These are phyloP conservation scores for Coemansia sp. DNA, from an alignment of 192 early-diverging fungal species.

Conservation along the genomic window DNA sequence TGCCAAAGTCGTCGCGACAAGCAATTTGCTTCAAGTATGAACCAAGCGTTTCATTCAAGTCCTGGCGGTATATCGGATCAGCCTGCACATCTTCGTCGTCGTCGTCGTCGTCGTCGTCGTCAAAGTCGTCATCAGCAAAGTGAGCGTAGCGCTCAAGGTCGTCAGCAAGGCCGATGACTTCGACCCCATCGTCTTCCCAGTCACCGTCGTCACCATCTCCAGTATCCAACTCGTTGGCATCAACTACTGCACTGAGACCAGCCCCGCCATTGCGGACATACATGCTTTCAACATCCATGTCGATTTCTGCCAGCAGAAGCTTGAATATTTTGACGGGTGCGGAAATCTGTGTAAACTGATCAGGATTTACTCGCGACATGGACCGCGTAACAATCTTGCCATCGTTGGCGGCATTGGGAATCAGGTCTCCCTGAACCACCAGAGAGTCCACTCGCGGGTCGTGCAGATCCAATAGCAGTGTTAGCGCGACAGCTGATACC, in stretches of 20 bases:
- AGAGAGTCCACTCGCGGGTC: conserved; percentile 67
- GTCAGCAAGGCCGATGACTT: conserved; percentile 2
- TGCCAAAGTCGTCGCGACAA: conserved; percentile 13
- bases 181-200: conserved; percentile 58
- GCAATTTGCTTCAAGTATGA: conserved; percentile 29
- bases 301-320: conserved; percentile 76
- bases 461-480: conserved; percentile 62
- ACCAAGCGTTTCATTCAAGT: conserved; percentile 41
- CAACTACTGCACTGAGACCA: conserved; percentile 54
- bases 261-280: conserved; percentile 58
- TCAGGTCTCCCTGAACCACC: conserved; percentile 79
- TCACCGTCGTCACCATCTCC: conserved; percentile 56
- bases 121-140: conserved; percentile 13
- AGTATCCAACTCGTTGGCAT: conserved; percentile 52
- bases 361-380: conserved; percentile 54
- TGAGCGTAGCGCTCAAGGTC: conserved; percentile 14
- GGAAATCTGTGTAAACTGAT: conserved; percentile 74
- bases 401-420: conserved; percentile 43
- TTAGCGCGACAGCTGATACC: conserved; percentile 72
- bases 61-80: conserved; percentile 50
- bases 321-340: conserved; percentile 84
- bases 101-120: conserved; percentile 35
- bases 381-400: conserved; percentile 62
- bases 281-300: conserved; percentile 62
- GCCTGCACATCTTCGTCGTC: conserved; percentile 38